Percentiles rank a stretch among this genome's conserved stretches.
Evolutionary conservation across 257 asterid genomes (phyloP).

Genomic region (Datura wrightii): DNA sequence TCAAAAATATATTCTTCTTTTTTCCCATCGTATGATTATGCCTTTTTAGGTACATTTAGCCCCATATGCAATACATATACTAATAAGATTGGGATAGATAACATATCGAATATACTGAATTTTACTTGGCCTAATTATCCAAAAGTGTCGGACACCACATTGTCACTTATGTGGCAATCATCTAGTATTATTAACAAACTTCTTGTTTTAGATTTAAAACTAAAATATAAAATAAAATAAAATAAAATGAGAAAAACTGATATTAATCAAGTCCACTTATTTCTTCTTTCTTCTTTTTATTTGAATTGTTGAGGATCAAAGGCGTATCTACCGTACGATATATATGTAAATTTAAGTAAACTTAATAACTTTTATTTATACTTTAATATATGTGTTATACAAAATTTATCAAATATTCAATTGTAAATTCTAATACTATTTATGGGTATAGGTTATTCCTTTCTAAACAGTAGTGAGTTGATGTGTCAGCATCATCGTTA

Average conservation of each 20-base stretch:
- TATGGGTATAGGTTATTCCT: too few relatives aligned
- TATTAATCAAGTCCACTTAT: too few relatives aligned
- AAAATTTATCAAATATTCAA: too few relatives aligned
- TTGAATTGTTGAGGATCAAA: too few relatives aligned
- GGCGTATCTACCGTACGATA: too few relatives aligned
- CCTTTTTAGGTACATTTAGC: background rate
- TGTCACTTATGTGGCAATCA: background rate
- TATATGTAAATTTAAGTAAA: too few relatives aligned
- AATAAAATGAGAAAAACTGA: too few relatives aligned
- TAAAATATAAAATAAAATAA: background rate
- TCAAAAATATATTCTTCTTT: background rate
- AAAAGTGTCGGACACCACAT: background rate
- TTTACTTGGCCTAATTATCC: background rate
- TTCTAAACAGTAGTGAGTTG: background rate
- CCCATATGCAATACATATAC: background rate
- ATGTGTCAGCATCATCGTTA: constrained; percentile 12
- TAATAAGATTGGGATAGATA: background rate
- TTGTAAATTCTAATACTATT: too few relatives aligned
- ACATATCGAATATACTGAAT: background rate
- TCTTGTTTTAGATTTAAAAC: background rate
- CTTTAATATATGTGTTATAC: too few relatives aligned
- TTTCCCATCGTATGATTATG: background rate
- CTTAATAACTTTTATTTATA: too few relatives aligned
- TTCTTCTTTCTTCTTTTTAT: too few relatives aligned
- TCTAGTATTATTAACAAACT: background rate